These are phyloP conservation scores for Hypoxylon sp. DNA, from an alignment of 2,329 filamentous ascomycete genomes.

Conservation along the genomic window DNA sequence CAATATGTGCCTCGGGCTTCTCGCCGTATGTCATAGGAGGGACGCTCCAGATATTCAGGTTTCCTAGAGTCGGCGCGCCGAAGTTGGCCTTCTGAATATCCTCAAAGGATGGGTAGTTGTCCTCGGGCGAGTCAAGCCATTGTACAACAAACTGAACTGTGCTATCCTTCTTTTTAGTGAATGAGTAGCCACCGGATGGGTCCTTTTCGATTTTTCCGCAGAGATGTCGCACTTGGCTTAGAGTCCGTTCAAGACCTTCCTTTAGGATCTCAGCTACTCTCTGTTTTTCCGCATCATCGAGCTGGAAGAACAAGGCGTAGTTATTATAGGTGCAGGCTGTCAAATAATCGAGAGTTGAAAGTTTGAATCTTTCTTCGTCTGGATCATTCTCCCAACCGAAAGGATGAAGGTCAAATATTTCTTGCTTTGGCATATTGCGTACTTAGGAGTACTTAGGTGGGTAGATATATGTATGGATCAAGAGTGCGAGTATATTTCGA, in stretches of 20 bases:
- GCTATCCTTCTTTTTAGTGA: conserved; percentile 53
- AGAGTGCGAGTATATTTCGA: not conserved
- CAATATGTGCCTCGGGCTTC: conserved; percentile 56
- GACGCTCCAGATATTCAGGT: conserved; percentile 55
- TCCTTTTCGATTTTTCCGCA: conserved; percentile 59
- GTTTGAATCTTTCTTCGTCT: too few species aligned
- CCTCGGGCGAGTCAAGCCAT: conserved; percentile 53
- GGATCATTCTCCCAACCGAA: too few species aligned
- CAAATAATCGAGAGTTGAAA: not conserved
- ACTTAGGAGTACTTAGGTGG: too few species aligned
- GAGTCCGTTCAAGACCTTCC: conserved; percentile 54
- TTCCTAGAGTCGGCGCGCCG: conserved; percentile 51
- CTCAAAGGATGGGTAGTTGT: conserved; percentile 56
- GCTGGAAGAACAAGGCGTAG: conserved; percentile 11
- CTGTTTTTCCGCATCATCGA: not conserved
- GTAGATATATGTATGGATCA: too few species aligned
- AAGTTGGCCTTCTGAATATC: conserved; percentile 58
- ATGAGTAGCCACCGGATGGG: conserved; percentile 53
- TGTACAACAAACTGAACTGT: conserved; percentile 44
- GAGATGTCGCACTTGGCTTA: conserved; percentile 57
- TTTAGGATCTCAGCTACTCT: conserved; percentile 50
- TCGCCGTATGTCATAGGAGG: conserved; percentile 58
- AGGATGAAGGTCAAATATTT: too few species aligned
- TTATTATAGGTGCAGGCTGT: too few species aligned
- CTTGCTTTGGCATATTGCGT: too few species aligned